Percentiles rank a stretch among this genome's conserved stretches.
phyloP scores from a whole-genome alignment of 805 yeast species.

The Candida multigemmis region DNA sequence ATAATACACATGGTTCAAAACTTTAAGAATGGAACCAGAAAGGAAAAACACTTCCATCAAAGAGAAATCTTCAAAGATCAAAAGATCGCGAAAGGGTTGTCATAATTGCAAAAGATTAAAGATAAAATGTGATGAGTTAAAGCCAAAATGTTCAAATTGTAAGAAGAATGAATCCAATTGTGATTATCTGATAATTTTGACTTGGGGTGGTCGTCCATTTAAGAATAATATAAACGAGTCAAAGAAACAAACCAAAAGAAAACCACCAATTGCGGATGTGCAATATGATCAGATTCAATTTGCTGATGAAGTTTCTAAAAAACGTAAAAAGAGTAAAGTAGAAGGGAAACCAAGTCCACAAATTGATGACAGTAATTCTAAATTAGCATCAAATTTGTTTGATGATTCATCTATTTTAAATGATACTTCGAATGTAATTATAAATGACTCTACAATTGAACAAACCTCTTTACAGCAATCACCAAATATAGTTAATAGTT shows the following conservation, averaged over 20 bases:
- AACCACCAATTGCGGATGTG: neutral
- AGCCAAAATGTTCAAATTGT: constrained; percentile 57
- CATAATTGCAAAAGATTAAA: constrained; percentile 52
- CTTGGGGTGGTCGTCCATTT: constrained; percentile 73
- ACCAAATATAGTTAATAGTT: no score
- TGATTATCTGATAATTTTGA: constrained; percentile 54
- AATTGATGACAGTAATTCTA: no score
- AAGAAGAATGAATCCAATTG: constrained; percentile 36
- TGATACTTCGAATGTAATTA: neutral
- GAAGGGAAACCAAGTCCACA: no score
- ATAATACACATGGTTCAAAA: no score
- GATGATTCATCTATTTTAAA: neutral
- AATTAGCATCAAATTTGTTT: neutral
- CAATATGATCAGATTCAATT: no score
- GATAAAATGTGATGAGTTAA: constrained; percentile 61
- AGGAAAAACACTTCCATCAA: no score
- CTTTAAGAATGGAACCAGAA: no score
- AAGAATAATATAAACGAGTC: constrained; percentile 36
- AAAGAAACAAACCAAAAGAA: constrained; percentile 18
- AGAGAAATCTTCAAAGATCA: constrained; percentile 3
- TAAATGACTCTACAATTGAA: no score
- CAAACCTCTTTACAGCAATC: no score
- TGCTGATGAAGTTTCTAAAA: neutral
- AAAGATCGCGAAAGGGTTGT: constrained; percentile 40
- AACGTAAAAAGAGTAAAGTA: constrained; percentile 1